phyloP scores from a whole-genome alignment of 2,329 filamentous ascomycete genomes.

The Alternaria dauci region DNA sequence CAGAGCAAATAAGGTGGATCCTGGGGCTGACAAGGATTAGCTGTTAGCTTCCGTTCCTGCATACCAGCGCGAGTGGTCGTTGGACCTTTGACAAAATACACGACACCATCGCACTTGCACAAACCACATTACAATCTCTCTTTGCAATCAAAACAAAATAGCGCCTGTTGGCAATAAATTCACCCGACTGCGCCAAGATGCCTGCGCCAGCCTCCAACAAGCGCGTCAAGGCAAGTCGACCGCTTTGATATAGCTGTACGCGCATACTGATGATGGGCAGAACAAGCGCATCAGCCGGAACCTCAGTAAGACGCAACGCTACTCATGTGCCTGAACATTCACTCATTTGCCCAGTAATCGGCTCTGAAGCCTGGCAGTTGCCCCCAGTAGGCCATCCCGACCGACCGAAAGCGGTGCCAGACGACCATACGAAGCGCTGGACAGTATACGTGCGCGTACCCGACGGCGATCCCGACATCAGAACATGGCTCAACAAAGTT shows the following conservation, averaged over 20 bases:
- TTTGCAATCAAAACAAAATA: neutral
- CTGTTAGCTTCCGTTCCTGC: constrained; percentile 10
- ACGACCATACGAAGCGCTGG: constrained; percentile 97
- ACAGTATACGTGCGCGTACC: constrained; percentile 91
- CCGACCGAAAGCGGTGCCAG: constrained; percentile 73
- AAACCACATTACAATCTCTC: neutral
- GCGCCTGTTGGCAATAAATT: neutral
- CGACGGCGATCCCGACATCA: constrained; percentile 83
- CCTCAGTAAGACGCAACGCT: constrained; percentile 39
- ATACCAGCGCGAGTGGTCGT: neutral
- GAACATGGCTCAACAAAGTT: constrained; percentile 94
- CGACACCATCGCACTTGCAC: neutral
- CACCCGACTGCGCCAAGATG: constrained; percentile 50
- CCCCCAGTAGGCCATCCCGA: constrained; percentile 73
- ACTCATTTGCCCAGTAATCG: constrained; percentile 55
- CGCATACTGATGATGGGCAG: constrained; percentile 36
- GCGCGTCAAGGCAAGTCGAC: constrained; percentile 55
- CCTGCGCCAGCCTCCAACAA: constrained; percentile 63
- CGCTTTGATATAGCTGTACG: neutral
- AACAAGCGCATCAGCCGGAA: constrained; percentile 53
- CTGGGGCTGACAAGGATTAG: constrained; percentile 22
- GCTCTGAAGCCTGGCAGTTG: constrained; percentile 62
- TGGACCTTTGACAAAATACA: constrained; percentile 1
- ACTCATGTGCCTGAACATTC: neutral
- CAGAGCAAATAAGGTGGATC: neutral